These are phyloP conservation scores for Canariomyces notabilis DNA, from an alignment of 2,329 filamentous ascomycete genomes.

Conservation along the genomic window DNA sequence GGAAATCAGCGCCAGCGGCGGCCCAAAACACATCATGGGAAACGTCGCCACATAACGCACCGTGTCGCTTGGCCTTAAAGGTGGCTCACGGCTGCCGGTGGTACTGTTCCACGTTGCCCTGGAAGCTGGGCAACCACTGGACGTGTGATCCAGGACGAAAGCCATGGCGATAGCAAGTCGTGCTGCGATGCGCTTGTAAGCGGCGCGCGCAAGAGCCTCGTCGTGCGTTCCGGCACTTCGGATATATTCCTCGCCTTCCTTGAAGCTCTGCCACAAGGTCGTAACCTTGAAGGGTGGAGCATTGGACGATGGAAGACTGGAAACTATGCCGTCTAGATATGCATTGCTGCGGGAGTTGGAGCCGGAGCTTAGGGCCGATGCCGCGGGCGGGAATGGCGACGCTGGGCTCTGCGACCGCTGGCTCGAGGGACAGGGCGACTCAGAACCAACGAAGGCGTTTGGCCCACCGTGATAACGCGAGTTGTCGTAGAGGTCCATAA, in stretches of 20 bases:
- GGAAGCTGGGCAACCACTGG: conserved; percentile 14
- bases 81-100: neutral
- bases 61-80: conserved; percentile 16
- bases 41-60: conserved; percentile 28
- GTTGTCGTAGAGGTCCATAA: conserved; percentile 26
- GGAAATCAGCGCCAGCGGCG: conserved; percentile 23
- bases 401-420: neutral
- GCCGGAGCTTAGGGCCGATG: neutral
- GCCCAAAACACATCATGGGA: conserved; percentile 27
- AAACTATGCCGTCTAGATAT: neutral
- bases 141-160: conserved; percentile 1
- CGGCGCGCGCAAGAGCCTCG: conserved; percentile 9
- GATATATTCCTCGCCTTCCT: conserved; percentile 16
- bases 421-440: neutral
- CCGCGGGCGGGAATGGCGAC: neutral
- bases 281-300: conserved; percentile 10
- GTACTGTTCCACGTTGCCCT: neutral
- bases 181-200: conserved; percentile 20
- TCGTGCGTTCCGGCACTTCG: conserved; percentile 3
- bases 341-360: neutral
- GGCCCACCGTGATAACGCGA: conserved; percentile 14
- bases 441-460: neutral
- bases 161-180: conserved; percentile 18
- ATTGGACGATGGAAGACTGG: neutral
- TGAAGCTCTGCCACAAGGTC: conserved; percentile 18